Percentiles rank a stretch among this genome's conserved stretches.
Conservation (phyloP, 2,329 filamentous ascomycete genomes). For the Plenodomus biglobosus region DNA sequence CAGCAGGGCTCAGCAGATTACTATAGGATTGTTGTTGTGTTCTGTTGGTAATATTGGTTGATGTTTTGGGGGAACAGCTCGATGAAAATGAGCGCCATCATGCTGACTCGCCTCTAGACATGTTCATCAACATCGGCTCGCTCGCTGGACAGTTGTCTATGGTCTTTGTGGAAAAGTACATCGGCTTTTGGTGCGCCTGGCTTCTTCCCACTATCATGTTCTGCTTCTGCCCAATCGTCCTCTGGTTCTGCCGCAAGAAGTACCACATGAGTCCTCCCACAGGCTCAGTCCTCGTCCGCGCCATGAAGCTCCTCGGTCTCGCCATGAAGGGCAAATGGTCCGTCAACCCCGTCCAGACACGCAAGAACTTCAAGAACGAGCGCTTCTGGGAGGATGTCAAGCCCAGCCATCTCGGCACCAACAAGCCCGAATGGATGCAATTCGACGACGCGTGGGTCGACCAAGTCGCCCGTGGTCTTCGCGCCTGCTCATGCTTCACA, state of each 20-base stretch:
- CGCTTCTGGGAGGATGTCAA: slow-evolving; percentile 69
- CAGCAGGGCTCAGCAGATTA: no score
- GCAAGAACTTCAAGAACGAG: slow-evolving; percentile 58
- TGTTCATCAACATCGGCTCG: slow-evolving; percentile 65
- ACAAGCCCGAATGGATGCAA: slow-evolving; percentile 72
- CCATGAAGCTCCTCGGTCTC: slow-evolving; percentile 61
- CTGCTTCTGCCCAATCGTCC: slow-evolving; percentile 62
- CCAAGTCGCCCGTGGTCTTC: slow-evolving; percentile 44
- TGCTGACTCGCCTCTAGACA: slow-evolving; percentile 34
- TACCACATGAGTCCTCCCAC: slow-evolving; percentile 68
- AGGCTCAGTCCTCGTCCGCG: slow-evolving; percentile 71
- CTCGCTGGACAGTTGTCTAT: slow-evolving; percentile 69
- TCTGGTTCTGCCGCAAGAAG: slow-evolving; percentile 60
- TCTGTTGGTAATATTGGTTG: no score
- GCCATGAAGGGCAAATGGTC: slow-evolving; percentile 67
- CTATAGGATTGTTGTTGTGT: no score
- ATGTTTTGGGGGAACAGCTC: no score
- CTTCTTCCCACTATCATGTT: slow-evolving; percentile 68
- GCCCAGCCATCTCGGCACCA: slow-evolving; percentile 61
- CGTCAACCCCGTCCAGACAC: slow-evolving; percentile 61
- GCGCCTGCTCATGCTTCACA: slow-evolving; percentile 53
- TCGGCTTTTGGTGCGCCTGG: slow-evolving; percentile 71
- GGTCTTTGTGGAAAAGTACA: slow-evolving; percentile 74
- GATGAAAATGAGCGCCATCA: no score
- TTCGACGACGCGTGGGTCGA: slow-evolving; percentile 84